A percentile compares a stretch with the other conserved stretches of the same genome.
Evolutionary conservation across 306 rosid species (phyloP).

Genomic region (Senna tora): DNA sequence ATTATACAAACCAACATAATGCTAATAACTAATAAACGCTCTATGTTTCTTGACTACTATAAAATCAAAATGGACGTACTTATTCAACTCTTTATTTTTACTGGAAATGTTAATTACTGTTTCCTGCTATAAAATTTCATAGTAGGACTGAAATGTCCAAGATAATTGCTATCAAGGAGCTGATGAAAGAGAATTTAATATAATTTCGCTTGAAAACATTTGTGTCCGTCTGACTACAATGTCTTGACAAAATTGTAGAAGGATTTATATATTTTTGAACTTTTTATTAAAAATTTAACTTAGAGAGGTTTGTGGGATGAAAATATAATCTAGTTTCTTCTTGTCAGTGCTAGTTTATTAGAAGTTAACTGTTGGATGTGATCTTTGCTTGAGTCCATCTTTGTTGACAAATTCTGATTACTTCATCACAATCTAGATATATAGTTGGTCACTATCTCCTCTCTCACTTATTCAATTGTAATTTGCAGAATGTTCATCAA

Average conservation of each 20-base stretch:
- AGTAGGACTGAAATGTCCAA: background rate
- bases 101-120: no score
- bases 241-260: no score
- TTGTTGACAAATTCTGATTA: background rate
- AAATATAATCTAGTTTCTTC: background rate
- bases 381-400: background rate
- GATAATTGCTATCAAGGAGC: no score
- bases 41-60: constrained; percentile 5
- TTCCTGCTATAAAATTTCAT: no score
- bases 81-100: background rate
- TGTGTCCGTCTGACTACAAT: background rate
- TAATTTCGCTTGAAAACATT: no score
- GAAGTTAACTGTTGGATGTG: background rate
- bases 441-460: background rate
- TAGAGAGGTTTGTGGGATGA: background rate
- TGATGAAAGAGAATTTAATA: constrained; percentile 13
- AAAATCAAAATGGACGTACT: background rate
- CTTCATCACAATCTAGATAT: background rate
- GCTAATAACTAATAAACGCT: constrained; percentile 7
- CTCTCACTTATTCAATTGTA: constrained; percentile 16
- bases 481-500: constrained; percentile 85
- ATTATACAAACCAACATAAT: constrained; percentile 2
- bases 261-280: no score
- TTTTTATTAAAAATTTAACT: background rate
- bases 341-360: background rate